Conservation (phyloP, 148 eudicot genomes). For the Spergularia bocconei region DNA sequence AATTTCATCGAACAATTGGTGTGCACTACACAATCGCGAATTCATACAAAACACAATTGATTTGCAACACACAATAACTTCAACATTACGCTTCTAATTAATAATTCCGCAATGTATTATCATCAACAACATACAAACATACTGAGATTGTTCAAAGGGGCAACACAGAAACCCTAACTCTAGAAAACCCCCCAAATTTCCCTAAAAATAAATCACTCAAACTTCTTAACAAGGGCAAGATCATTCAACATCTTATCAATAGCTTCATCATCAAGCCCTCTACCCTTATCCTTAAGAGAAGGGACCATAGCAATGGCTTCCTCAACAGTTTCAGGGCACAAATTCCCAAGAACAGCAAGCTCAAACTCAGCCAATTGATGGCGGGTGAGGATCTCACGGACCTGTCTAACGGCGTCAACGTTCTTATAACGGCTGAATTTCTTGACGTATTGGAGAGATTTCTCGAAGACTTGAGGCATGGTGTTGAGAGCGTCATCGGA, state of each 20-base stretch:
- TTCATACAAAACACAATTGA: neutral
- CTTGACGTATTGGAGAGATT: conserved; percentile 86
- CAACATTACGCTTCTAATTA: neutral
- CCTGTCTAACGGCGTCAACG: conserved; percentile 86
- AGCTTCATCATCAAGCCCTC: conserved; percentile 73
- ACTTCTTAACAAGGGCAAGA: conserved; percentile 81
- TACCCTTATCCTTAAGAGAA: conserved; percentile 74
- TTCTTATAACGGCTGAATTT: conserved; percentile 93
- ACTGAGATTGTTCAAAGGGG: neutral
- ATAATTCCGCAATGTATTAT: neutral
- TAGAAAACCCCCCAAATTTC: conserved; percentile 7
- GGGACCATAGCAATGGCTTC: conserved; percentile 97
- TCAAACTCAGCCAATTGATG: conserved; percentile 90
- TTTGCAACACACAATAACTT: neutral
- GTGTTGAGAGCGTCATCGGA: conserved; percentile 79
- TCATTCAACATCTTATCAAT: conserved; percentile 92
- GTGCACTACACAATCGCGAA: neutral
- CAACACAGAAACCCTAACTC: conserved; percentile 14
- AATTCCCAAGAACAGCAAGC: conserved; percentile 88
- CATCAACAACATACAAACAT: neutral
- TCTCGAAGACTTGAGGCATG: conserved; percentile 91
- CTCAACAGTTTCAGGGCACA: conserved; percentile 95
- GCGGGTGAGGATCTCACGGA: conserved; percentile 80
- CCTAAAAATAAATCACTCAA: conserved; percentile 44
- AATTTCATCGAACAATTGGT: conserved; percentile 27